Base-by-base conservation (phyloP, 768 basidiomycete genomes). In the Russula compacta region DNA sequence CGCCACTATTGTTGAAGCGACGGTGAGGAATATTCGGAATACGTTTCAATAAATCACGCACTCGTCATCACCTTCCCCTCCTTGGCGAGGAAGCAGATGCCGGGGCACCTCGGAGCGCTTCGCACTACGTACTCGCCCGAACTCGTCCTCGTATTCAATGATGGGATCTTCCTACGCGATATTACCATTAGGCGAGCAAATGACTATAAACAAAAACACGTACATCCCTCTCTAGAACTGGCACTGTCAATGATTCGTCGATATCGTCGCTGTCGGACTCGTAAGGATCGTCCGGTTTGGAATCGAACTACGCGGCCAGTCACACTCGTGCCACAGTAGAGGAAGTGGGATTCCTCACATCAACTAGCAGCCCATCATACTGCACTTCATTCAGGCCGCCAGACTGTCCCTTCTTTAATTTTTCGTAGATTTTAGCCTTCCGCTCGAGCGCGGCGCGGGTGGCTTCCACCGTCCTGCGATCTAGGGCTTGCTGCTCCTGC, bases 101-200 rank as follows among this genome's bases (percentile, higher is more conserved):
- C 88, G 79, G 43, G 92, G 91, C 0, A 93, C 80, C 68, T 93
- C 88, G 12, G 91, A 92, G 10, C 81, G 80, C 53, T 77, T 79
- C 17, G 80, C 82, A 0, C 81, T 87, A 61, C 89, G 77, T 42
- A 82, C 66, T n/a, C 92, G 83, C 39, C 91, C 91, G 69, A 90
- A 91, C 68, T 93, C 92, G 65, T 94, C 92, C 69, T 87, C 83
- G 61, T 92, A 92, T 70, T 93, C 92, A 6, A 92, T 78, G 35
- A 92, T 74, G 11, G 89, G 89, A 66, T 93, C 90, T 58, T 84
- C 78, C 84, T 89, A 59, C 1, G 54, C 2, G 29, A 19, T 14
- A 9, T 57, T 32, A 51, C 14, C 12, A 9, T 57, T 32, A 51
- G 15, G 6, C 15, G 5, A 46, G 42, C 42, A 39, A 64, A 40